These are phyloP conservation scores for Quercus aquifolioides DNA, from an alignment of 306 rosid species.

Conservation along the genomic window DNA sequence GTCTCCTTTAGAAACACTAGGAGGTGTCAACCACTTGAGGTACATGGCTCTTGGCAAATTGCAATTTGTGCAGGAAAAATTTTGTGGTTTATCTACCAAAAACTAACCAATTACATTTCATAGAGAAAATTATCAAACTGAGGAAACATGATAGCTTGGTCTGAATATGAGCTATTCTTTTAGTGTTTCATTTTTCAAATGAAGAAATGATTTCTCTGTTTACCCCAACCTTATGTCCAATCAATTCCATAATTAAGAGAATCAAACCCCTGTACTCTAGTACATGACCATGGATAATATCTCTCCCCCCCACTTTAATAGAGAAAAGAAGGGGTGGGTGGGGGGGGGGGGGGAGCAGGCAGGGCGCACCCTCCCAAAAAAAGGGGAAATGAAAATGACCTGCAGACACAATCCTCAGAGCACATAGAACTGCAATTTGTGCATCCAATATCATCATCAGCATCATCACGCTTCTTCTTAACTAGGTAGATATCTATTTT, in stretches of 20 bases:
- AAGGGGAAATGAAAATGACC: constrained; percentile 44
- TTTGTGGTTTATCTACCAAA: not conserved
- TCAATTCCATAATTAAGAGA: no score
- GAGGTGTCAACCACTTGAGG: no score
- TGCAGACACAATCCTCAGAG: constrained; percentile 84
- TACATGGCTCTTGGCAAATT: no score
- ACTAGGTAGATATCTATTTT: constrained; percentile 69
- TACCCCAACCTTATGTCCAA: no score
- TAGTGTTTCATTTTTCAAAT: no score
- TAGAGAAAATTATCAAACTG: not conserved
- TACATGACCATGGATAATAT: no score
- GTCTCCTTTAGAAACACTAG: not conserved
- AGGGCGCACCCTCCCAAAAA: not conserved
- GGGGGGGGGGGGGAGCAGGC: no score
- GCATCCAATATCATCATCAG: constrained; percentile 76
- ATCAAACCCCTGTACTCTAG: no score
- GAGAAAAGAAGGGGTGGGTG: no score
- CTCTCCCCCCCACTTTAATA: no score
- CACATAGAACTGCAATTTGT: constrained; percentile 57
- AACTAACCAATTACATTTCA: not conserved
- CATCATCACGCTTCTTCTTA: constrained; percentile 78
- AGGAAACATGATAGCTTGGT: not conserved
- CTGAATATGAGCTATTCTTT: no score
- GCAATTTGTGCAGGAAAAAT: no score
- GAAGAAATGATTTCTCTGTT: not conserved